Conservation (phyloP, 768 basidiomycete species). For the Termitomyces titanicus region DNA sequence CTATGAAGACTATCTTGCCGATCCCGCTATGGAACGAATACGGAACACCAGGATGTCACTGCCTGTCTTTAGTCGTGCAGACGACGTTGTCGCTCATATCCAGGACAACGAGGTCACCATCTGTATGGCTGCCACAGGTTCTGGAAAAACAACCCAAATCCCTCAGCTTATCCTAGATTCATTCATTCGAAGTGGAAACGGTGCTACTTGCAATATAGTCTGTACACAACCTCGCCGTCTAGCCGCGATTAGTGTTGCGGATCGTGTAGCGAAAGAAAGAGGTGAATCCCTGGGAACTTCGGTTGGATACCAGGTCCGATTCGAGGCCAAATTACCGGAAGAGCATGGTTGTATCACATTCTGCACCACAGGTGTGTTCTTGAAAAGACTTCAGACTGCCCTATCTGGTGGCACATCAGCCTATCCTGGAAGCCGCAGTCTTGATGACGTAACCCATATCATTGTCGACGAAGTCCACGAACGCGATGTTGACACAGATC, state of each 20-base stretch:
- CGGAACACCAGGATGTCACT: conserved; percentile 62
- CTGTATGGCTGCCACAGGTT: conserved; percentile 87
- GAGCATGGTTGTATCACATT: conserved; percentile 85
- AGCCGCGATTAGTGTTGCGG: conserved; percentile 88
- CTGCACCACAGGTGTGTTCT: conserved; percentile 89
- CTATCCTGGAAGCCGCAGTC: conserved; percentile 27
- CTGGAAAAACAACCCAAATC: conserved; percentile 93
- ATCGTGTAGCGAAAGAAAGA: conserved; percentile 87
- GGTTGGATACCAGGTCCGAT: conserved; percentile 91
- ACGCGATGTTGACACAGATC: conserved; percentile 89
- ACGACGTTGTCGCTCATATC: conserved; percentile 67
- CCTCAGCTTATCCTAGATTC: conserved; percentile 90
- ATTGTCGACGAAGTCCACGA: conserved; percentile 97
- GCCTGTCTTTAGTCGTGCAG: conserved; percentile 70
- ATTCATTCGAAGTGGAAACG: conserved; percentile 72
- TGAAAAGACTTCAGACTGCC: conserved; percentile 79
- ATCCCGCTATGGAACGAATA: conserved; percentile 63
- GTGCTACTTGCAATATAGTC: conserved; percentile 82
- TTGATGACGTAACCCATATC: conserved; percentile 86
- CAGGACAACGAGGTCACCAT: conserved; percentile 79
- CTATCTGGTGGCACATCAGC: conserved; percentile 48
- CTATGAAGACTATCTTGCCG: conserved; percentile 53
- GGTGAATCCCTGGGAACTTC: conserved; percentile 66
- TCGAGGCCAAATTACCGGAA: conserved; percentile 77
- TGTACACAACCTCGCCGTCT: conserved; percentile 93